Evolutionary conservation across 805 yeast species (phyloP), one percentile per base, ranked within the genome.

Genomic region (Suhomyces sp.): DNA sequence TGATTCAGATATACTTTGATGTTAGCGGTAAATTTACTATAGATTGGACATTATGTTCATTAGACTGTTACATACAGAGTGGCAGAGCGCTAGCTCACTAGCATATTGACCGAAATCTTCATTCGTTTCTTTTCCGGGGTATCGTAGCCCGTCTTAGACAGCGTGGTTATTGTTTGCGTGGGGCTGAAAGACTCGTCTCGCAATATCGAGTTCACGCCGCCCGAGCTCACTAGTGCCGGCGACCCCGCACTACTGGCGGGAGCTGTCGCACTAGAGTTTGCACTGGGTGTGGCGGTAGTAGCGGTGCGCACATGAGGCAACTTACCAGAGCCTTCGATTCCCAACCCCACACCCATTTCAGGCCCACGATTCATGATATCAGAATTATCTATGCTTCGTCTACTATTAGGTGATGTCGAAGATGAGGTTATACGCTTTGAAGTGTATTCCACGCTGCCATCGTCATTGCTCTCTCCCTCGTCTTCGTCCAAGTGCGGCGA

Each of bases 61-160:
- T 37, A 37, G 21, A 37, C 3, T 37, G 12, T 19, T 17, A 37
- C 41, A n/a, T 31, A 31, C 35, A 31, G 9, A 37, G 41, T 19
- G 41, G 41, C 35, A 31, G 35, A 31, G 35, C 40, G 48, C 51
- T 48, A 73, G 51, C 77, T 73, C 10, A 75, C 75, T 46, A 75
- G 57, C 76, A 72, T 75, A 52, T 72, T 66, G 21, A 75, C 78
- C 13, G 72, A 64, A 70, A 75, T 72, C 54, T 74, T 74, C 58
- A 69, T 50, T 47, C 71, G 52, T 50, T 68, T 69, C 53, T 60
- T 58, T 44, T 66, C 68, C 3, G 74, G 66, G n/a, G 65, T 53
- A 6, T 67, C 69, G 52, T 53, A 61, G 17, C 41, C 41, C 22
- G 22, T 19, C 22, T 37, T 37, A 3, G 41, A n/a, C 41, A 37